A percentile compares a stretch with the other conserved stretches of the same genome.
Conservation (phyloP, 495 filamentous ascomycete genomes). For the Trichoderma virens region DNA sequence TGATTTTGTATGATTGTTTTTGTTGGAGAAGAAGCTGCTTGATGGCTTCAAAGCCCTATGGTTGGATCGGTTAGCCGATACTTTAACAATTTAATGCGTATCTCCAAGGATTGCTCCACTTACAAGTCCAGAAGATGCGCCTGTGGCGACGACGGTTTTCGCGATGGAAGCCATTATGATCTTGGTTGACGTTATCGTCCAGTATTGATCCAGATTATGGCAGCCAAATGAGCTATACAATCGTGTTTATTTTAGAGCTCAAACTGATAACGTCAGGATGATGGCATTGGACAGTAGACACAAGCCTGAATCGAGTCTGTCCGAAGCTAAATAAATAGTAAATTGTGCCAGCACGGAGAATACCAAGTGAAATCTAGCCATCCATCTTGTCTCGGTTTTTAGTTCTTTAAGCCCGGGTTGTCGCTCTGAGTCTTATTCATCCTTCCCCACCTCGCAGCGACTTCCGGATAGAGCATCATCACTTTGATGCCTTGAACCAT, state of each 20-base stretch:
- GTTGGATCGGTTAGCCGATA: background rate
- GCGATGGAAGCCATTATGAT: slow-evolving; percentile 25
- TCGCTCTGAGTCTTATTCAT: background rate
- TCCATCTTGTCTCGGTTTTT: background rate
- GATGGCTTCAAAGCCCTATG: slow-evolving; percentile 36
- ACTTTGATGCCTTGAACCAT: background rate
- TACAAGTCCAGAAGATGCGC: slow-evolving; percentile 38
- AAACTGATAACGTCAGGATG: background rate
- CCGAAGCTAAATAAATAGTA: background rate
- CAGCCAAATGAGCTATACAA: too few relatives aligned
- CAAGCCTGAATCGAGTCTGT: background rate
- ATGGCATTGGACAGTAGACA: background rate
- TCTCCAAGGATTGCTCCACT: background rate
- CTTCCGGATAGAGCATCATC: background rate
- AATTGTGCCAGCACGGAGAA: too few relatives aligned
- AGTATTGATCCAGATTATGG: too few relatives aligned
- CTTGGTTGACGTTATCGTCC: background rate
- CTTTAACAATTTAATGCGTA: background rate
- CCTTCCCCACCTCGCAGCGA: background rate
- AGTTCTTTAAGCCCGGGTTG: background rate
- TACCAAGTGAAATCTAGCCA: too few relatives aligned
- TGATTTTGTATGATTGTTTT: slow-evolving; percentile 31
- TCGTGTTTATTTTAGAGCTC: background rate
- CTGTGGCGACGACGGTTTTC: slow-evolving; percentile 39
- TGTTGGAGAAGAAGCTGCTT: slow-evolving; percentile 31